A percentile compares a stretch with the other conserved stretches of the same genome.
Conservation (phyloP, 139 green algal species). For the Spirogloea muscicola region DNA sequence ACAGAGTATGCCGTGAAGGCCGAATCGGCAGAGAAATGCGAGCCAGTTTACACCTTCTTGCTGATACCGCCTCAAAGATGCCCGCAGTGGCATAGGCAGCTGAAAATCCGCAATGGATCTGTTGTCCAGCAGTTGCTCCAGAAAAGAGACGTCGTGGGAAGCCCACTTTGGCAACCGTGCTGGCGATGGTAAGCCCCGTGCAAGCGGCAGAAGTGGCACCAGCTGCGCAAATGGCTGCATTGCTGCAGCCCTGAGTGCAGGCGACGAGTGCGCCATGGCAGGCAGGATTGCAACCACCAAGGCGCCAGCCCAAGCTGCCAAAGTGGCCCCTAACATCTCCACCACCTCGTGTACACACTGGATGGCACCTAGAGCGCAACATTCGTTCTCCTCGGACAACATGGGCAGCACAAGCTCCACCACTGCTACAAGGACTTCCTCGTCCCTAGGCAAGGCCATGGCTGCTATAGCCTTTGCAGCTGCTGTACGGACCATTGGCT, state of each 20-base stretch:
- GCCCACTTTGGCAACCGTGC: conserved; percentile 54
- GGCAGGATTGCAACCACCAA: too few species aligned
- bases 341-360: too few species aligned
- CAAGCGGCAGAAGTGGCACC: conserved; percentile 82
- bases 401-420: conserved; percentile 43
- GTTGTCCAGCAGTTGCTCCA: conserved; percentile 89
- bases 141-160: conserved; percentile 66
- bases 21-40: conserved; percentile 87
- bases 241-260: too few species aligned
- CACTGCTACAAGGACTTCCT: conserved; percentile 34
- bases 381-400: conserved; percentile 38
- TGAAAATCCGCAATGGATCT: conserved; percentile 63
- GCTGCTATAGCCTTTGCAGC: conserved; percentile 50
- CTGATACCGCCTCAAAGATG: conserved; percentile 74
- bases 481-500: conserved; percentile 52
- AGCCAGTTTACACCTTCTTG: conserved; percentile 96
- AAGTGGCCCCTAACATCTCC: too few species aligned
- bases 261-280: too few species aligned
- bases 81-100: conserved; percentile 62
- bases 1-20: conserved; percentile 89
- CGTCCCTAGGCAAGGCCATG: conserved; percentile 29
- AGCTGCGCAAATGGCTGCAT: conserved; percentile 83
- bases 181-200: conserved; percentile 62
- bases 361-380: too few species aligned
- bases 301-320: too few species aligned